Evolutionary conservation across 441 rosid genomes (phyloP).

Genomic region (Omphalea diandra): DNA sequence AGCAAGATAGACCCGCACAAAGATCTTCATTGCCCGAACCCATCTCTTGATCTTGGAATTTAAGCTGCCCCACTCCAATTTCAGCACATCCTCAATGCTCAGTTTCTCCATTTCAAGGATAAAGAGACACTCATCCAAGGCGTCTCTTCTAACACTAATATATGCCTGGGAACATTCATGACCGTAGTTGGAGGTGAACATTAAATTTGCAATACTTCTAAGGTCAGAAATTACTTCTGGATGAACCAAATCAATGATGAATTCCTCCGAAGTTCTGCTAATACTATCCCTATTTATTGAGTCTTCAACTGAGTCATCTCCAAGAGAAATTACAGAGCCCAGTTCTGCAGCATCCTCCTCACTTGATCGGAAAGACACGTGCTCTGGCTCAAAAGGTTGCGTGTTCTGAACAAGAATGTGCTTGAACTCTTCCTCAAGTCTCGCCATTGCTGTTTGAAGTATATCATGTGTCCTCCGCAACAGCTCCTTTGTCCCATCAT

Average conservation of each 20-base stretch:
- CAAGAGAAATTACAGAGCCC: conserved; percentile 45
- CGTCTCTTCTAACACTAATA: conserved; percentile 59
- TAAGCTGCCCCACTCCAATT: conserved; percentile 70
- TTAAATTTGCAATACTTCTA: conserved; percentile 57
- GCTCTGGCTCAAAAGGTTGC: conserved; percentile 68
- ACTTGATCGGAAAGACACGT: conserved; percentile 58
- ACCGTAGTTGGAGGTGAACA: conserved; percentile 61
- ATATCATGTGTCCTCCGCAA: conserved; percentile 64
- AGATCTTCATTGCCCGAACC: conserved; percentile 62
- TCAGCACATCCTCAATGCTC: conserved; percentile 84
- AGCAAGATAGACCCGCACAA: conserved; percentile 62
- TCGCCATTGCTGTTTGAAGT: conserved; percentile 81
- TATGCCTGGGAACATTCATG: conserved; percentile 78
- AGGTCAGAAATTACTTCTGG: conserved; percentile 67
- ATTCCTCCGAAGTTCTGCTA: conserved; percentile 55
- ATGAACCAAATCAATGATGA: conserved; percentile 59
- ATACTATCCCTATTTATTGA: conserved; percentile 49
- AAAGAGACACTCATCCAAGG: conserved; percentile 70
- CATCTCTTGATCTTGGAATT: conserved; percentile 83
- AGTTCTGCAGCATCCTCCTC: conserved; percentile 54
- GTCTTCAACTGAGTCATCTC: conserved; percentile 67
- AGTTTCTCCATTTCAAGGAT: conserved; percentile 74
- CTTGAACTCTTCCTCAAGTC: conserved; percentile 88
- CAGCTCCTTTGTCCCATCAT: conserved; percentile 38
- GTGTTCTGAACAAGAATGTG: conserved; percentile 64